phyloP scores from a whole-genome alignment of 768 basidiomycete genomes.

The Serendipita indica region DNA sequence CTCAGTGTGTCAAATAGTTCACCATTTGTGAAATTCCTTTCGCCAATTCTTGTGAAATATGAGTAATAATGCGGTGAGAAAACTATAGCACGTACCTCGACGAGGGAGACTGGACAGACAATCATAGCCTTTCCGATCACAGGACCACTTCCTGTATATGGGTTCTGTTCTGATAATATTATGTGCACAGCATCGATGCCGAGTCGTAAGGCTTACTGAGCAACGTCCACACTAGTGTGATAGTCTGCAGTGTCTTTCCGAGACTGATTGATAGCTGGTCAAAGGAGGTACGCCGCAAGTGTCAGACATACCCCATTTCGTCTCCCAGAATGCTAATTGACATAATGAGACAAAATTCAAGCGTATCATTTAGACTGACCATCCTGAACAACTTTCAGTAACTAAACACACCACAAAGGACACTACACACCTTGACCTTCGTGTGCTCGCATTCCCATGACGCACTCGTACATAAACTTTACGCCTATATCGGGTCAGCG shows the following conservation, averaged over 20 bases:
- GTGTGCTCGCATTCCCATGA: constrained; percentile 85
- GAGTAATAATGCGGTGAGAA: not conserved
- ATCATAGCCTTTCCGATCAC: constrained; percentile 71
- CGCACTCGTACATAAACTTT: constrained; percentile 86
- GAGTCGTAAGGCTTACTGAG: constrained; percentile 42
- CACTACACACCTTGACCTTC: constrained; percentile 27
- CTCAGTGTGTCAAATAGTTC: constrained; percentile 28
- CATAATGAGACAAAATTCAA: constrained; percentile 44
- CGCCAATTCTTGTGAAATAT: constrained; percentile 67
- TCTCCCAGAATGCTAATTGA: constrained; percentile 75
- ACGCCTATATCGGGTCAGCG: constrained; percentile 34
- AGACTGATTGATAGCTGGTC: not conserved
- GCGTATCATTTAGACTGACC: not conserved
- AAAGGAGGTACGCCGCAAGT: too few relatives aligned
- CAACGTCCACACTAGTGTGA: constrained; percentile 83
- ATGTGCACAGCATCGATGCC: not conserved
- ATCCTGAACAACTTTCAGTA: not conserved
- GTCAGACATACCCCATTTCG: constrained; percentile 51
- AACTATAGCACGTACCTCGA: constrained; percentile 40
- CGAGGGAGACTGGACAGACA: constrained; percentile 84
- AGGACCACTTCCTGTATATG: constrained; percentile 43
- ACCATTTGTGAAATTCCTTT: constrained; percentile 92
- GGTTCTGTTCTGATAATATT: constrained; percentile 57
- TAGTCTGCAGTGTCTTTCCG: constrained; percentile 94
- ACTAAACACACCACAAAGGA: not conserved